These are phyloP conservation scores for Coemansia sp. DNA, from an alignment of 192 early-diverging fungal species.

Conservation along the genomic window DNA sequence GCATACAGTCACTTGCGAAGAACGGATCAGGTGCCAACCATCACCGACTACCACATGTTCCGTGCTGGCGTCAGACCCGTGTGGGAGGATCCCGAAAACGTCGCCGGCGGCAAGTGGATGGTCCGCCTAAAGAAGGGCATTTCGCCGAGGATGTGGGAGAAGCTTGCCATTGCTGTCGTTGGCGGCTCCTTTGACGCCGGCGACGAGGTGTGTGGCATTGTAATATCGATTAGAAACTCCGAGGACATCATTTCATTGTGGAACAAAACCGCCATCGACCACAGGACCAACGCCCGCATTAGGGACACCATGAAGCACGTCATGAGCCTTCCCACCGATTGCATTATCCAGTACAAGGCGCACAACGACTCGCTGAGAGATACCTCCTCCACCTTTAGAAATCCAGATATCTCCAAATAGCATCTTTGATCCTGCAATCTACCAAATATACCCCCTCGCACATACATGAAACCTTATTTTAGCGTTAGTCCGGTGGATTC, in stretches of 20 bases:
- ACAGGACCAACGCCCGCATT: constrained; percentile 80
- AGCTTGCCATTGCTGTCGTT: constrained; percentile 80
- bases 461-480: neutral
- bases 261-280: constrained; percentile 85
- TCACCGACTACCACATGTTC: constrained; percentile 92
- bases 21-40: constrained; percentile 78
- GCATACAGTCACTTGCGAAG: constrained; percentile 77
- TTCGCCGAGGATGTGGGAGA: constrained; percentile 89
- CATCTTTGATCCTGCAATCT: neutral
- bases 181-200: constrained; percentile 90
- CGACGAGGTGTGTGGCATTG: constrained; percentile 88
- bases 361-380: constrained; percentile 86
- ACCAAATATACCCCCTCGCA: neutral
- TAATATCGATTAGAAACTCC: constrained; percentile 85
- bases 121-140: constrained; percentile 89
- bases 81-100: constrained; percentile 90
- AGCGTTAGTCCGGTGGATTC: no score
- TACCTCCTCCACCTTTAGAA: constrained; percentile 79
- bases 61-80: constrained; percentile 87
- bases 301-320: constrained; percentile 85
- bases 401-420: constrained; percentile 69
- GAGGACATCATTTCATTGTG: constrained; percentile 96
- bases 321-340: constrained; percentile 80
- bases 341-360: constrained; percentile 94
- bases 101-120: constrained; percentile 95